These are phyloP conservation scores for Paecilomyces sp. DNA, from an alignment of 2,329 filamentous ascomycete species.

Conservation along the genomic window DNA sequence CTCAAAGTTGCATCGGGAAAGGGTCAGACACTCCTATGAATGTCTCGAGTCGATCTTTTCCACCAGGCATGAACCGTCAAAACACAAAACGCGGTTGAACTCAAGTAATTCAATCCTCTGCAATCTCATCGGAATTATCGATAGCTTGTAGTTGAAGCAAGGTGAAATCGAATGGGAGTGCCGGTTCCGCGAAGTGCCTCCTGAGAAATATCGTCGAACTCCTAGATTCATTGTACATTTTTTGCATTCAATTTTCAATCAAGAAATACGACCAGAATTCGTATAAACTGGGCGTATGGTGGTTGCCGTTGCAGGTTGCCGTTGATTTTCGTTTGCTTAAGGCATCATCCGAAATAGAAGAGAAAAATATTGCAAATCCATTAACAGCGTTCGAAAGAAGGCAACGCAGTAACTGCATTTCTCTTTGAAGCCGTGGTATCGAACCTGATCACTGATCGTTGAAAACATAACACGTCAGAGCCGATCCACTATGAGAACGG, in stretches of 20 bases:
- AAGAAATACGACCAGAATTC: conserved; percentile 70
- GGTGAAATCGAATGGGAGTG: conserved; percentile 60
- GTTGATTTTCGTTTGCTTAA: conserved; percentile 42
- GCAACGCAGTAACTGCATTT: conserved; percentile 33
- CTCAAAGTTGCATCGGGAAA: conserved; percentile 46
- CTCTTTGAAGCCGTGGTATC: conserved; percentile 45
- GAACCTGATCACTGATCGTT: conserved; percentile 2
- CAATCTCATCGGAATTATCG: conserved; percentile 47
- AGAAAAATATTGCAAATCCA: conserved; percentile 41
- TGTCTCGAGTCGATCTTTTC: conserved; percentile 48
- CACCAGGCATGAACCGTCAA: conserved; percentile 48
- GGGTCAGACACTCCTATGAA: conserved; percentile 48
- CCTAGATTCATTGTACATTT: conserved; percentile 71
- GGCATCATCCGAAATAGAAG: conserved; percentile 34
- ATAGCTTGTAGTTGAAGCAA: conserved; percentile 47
- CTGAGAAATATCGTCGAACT: conserved; percentile 53
- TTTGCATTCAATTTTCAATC: conserved; percentile 60
- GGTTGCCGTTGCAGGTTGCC: conserved; percentile 25
- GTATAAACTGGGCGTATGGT: conserved; percentile 58
- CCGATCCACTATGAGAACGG: not conserved
- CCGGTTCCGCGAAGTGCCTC: conserved; percentile 50
- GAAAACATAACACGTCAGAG: not conserved
- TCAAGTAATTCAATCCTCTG: conserved; percentile 51
- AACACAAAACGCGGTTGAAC: conserved; percentile 29
- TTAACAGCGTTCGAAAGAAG: conserved; percentile 38